These are phyloP conservation scores for Brasilioporus rufonigricans DNA, from an alignment of 768 basidiomycete genomes.

Conservation along the genomic window DNA sequence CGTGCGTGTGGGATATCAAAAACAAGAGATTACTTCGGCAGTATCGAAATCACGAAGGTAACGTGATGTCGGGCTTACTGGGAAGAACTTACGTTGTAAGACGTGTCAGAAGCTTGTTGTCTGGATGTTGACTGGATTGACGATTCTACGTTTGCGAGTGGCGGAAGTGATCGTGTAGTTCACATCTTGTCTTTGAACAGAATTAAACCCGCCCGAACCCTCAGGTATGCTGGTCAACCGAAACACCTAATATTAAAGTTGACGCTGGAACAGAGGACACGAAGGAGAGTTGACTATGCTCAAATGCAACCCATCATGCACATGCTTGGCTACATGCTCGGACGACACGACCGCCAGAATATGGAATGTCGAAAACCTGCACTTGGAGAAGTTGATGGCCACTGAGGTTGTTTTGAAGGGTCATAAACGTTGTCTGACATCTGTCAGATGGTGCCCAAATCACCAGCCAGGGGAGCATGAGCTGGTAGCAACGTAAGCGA, in stretches of 20 bases:
- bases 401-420: constrained; percentile 48
- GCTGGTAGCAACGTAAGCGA: constrained; percentile 66
- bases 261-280: constrained; percentile 54
- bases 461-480: constrained; percentile 50
- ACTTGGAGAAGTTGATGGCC: constrained; percentile 22
- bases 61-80: constrained; percentile 6
- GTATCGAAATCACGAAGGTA: constrained; percentile 66
- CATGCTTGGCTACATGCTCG: constrained; percentile 74
- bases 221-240: constrained; percentile 47
- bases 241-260: background rate
- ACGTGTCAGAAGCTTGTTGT: constrained; percentile 57
- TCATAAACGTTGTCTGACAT: constrained; percentile 63
- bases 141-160: constrained; percentile 67
- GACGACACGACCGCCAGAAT: constrained; percentile 78
- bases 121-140: constrained; percentile 80
- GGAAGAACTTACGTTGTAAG: constrained; percentile 3
- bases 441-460: constrained; percentile 67
- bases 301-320: constrained; percentile 62
- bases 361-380: constrained; percentile 64
- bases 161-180: constrained; percentile 66
- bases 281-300: constrained; percentile 76
- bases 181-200: constrained; percentile 58
- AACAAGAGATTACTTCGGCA: constrained; percentile 60
- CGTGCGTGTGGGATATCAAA: constrained; percentile 76
- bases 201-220: constrained; percentile 54